Conservation (phyloP, 495 filamentous ascomycete genomes). For the Annulohypoxylon moriforme region DNA sequence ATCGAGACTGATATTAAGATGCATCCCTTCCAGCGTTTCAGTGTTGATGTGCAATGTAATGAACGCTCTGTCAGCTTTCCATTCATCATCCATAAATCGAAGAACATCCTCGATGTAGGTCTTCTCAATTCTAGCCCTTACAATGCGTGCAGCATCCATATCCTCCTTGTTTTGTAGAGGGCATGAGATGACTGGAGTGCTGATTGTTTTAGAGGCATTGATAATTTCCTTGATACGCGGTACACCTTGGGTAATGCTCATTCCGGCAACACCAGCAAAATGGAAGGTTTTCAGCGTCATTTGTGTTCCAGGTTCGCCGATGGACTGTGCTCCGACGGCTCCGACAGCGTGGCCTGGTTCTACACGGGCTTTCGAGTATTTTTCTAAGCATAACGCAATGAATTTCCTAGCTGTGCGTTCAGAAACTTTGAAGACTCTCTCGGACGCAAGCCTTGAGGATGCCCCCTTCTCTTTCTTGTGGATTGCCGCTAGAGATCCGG, state of each 20-base stretch:
- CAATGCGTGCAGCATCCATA: constrained; percentile 81
- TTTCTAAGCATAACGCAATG: constrained; percentile 82
- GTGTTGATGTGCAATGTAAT: constrained; percentile 81
- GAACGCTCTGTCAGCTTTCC: constrained; percentile 77
- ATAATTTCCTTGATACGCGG: constrained; percentile 99
- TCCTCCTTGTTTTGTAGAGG: constrained; percentile 75
- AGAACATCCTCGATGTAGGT: constrained; percentile 81
- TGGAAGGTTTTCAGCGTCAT: constrained; percentile 99
- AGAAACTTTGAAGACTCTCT: constrained; percentile 85
- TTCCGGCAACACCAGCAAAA: constrained; percentile 98
- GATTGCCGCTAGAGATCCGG: constrained; percentile 46
- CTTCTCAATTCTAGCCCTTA: constrained; percentile 93
- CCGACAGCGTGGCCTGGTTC: constrained; percentile 98
- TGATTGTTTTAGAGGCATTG: constrained; percentile 92
- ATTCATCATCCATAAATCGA: constrained; percentile 81
- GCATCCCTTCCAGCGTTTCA: constrained; percentile 78
- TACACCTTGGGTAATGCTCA: constrained; percentile 99
- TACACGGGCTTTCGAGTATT: constrained; percentile 88
- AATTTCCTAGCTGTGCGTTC: constrained; percentile 76
- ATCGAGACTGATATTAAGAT: constrained; percentile 75
- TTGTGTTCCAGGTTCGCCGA: constrained; percentile 97
- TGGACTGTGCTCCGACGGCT: constrained; percentile 95
- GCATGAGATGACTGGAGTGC: constrained; percentile 92
- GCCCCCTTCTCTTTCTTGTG: constrained; percentile 54
- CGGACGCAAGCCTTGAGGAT: constrained; percentile 54